Conservation (phyloP, 495 filamentous ascomycete species). For the Podospora fimiseda region DNA sequence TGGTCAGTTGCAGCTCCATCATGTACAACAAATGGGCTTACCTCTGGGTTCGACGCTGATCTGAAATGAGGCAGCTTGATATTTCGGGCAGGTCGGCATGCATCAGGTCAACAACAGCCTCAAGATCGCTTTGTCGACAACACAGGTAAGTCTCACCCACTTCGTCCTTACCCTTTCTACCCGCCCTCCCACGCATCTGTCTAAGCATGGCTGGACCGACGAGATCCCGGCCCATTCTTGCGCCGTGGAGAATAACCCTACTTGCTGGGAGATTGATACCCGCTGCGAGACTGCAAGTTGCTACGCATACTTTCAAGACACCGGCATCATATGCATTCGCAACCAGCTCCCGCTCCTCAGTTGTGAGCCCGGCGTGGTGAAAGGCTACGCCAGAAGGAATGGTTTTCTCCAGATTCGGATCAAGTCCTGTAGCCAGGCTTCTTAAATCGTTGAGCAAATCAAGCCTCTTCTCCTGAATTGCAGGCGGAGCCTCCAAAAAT, state of each 20-base stretch:
- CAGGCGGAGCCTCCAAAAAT: constrained; percentile 34
- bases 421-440: constrained; percentile 60
- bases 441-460: constrained; percentile 65
- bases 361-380: constrained; percentile 76
- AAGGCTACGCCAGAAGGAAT: constrained; percentile 65
- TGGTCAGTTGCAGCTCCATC: neutral
- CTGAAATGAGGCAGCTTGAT: constrained; percentile 62
- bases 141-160: constrained; percentile 76
- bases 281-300: constrained; percentile 79
- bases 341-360: constrained; percentile 71
- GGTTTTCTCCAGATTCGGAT: constrained; percentile 59
- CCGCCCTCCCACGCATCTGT: constrained; percentile 80
- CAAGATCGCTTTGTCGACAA: constrained; percentile 63
- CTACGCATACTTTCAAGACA: constrained; percentile 64
- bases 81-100: constrained; percentile 67
- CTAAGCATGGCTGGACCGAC: constrained; percentile 72
- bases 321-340: constrained; percentile 68
- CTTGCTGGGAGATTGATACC: constrained; percentile 70
- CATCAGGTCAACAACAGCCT: constrained; percentile 62
- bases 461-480: constrained; percentile 50
- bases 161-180: constrained; percentile 77
- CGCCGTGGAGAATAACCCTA: constrained; percentile 72
- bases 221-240: constrained; percentile 70
- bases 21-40: neutral
- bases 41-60: constrained; percentile 61